Evolutionary conservation across 225 moss, liverwort and hornwort genomes (phyloP).

Genomic region (Pseudoscleropodium purum): DNA sequence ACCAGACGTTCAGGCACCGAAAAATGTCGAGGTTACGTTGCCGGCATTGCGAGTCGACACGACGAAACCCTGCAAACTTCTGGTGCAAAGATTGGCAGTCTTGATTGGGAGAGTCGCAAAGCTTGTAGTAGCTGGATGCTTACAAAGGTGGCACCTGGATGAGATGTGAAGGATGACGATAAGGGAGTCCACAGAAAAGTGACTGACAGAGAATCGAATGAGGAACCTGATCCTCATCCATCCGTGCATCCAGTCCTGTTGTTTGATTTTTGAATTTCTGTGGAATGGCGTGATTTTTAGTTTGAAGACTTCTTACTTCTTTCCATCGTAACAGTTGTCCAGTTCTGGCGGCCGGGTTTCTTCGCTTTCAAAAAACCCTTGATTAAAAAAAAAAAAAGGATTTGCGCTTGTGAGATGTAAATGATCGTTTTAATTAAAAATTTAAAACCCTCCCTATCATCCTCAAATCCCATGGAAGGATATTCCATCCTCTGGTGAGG

Average conservation of each 20-base stretch:
- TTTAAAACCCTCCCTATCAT: no score
- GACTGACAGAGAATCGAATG: not conserved
- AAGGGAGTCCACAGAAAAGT: not conserved
- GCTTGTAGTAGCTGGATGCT: not conserved
- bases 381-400: no score
- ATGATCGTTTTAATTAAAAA: no score
- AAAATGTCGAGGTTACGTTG: not conserved
- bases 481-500: not conserved
- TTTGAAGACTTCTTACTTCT: not conserved
- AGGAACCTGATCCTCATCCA: constrained; percentile 6
- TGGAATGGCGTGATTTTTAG: no score
- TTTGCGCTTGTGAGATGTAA: not conserved
- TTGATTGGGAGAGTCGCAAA: not conserved
- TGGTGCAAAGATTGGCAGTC: not conserved
- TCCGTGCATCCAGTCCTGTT: not conserved
- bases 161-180: constrained; percentile 1
- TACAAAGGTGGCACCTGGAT: constrained; percentile 1
- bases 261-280: no score
- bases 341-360: not conserved
- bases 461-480: not conserved
- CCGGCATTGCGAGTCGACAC: not conserved
- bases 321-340: not conserved
- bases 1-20: not conserved
- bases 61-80: not conserved
- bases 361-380: not conserved